Percentiles rank a stretch among this genome's conserved stretches.
These are phyloP conservation scores for Starmerella floricola DNA, from an alignment of 805 yeast genomes.

Conservation along the genomic window DNA sequence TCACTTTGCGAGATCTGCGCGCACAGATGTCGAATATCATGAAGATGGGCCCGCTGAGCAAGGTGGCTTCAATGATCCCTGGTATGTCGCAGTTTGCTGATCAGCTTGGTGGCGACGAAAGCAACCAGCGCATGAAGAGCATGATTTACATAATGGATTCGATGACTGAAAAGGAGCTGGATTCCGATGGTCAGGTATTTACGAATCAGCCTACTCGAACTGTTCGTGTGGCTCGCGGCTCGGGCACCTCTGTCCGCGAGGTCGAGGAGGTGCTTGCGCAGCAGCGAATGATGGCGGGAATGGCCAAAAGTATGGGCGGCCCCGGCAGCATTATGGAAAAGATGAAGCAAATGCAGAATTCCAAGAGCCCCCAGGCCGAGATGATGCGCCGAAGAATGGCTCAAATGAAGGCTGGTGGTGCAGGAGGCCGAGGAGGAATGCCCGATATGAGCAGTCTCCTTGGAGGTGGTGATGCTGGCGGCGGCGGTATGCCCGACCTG, in stretches of 20 bases:
- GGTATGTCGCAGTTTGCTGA: constrained; percentile 75
- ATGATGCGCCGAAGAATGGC: constrained; percentile 38
- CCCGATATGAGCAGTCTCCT: constrained; percentile 28
- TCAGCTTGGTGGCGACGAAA: constrained; percentile 85
- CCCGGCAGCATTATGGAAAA: constrained; percentile 42
- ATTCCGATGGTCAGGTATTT: constrained; percentile 75
- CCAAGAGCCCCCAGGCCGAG: constrained; percentile 34
- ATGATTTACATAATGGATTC: constrained; percentile 92
- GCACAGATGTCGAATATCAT: constrained; percentile 89
- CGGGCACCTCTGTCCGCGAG: constrained; percentile 84
- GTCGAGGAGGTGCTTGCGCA: constrained; percentile 87
- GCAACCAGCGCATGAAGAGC: constrained; percentile 66
- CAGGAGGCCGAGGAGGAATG: constrained; percentile 22
- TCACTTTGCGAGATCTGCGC: constrained; percentile 81
- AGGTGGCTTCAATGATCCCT: constrained; percentile 91
- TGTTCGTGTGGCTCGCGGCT: constrained; percentile 83
- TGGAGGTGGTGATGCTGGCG: constrained; percentile 39
- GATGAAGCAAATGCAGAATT: constrained; percentile 29
- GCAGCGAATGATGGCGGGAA: constrained; percentile 84
- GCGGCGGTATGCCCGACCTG: constrained; percentile 51
- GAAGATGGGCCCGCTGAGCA: constrained; percentile 93
- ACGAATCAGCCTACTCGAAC: constrained; percentile 72
- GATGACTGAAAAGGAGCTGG: constrained; percentile 85
- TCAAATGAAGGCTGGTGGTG: constrained; percentile 39
- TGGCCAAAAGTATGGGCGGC: constrained; percentile 64